Percentiles rank a stretch among this genome's conserved stretches.
Evolutionary conservation across 2,329 filamentous ascomycete species (phyloP).

Genomic region (Xylaria sp.): DNA sequence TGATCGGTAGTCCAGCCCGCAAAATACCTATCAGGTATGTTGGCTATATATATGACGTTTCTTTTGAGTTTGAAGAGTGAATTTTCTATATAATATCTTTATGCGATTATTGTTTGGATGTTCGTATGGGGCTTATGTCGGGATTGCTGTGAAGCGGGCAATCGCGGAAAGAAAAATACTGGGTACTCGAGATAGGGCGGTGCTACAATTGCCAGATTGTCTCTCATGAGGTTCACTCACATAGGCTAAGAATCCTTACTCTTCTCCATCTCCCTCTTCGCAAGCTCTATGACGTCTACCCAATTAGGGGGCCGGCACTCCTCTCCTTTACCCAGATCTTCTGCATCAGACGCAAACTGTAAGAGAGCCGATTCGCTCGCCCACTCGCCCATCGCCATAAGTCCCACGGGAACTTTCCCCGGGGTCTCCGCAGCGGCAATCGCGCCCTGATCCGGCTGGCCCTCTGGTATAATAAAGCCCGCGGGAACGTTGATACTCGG

Average conservation of each 20-base stretch:
- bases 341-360: conserved; percentile 54
- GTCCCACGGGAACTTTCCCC: conserved; percentile 55
- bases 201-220: no score
- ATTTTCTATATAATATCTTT: no score
- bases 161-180: no score
- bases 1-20: no score
- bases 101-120: no score
- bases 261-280: conserved; percentile 40
- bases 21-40: no score
- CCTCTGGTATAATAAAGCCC: conserved; percentile 50
- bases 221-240: no score
- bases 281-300: conserved; percentile 52
- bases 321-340: conserved; percentile 41
- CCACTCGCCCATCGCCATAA: conserved; percentile 64
- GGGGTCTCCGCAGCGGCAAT: conserved; percentile 42
- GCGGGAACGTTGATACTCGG: conserved; percentile 53
- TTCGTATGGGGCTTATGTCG: no score
- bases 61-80: no score
- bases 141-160: no score
- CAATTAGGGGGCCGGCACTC: conserved; percentile 47
- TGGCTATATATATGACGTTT: no score
- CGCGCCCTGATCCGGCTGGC: conserved; percentile 37
- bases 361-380: conserved; percentile 55
- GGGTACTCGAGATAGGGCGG: no score
- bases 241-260: not conserved